Evolutionary conservation across 176 grass and related monocot species (phyloP).

Genomic region (Carex kokanica): DNA sequence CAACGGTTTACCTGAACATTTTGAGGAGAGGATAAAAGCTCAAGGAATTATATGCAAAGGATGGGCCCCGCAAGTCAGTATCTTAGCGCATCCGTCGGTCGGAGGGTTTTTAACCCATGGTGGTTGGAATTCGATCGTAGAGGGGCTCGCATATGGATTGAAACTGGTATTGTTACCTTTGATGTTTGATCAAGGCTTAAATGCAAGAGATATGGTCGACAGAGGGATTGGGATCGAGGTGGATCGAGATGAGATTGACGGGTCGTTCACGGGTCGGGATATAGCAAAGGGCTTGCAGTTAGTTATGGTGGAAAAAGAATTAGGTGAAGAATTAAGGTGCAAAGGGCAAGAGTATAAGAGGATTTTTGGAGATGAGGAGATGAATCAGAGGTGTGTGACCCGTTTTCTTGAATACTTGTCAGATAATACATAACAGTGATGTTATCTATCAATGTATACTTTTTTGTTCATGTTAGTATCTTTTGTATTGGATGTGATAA

Average conservation of each 20-base stretch:
- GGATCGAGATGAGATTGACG: conserved; percentile 38
- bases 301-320: conserved; percentile 41
- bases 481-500: too few relatives aligned
- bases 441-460: background rate
- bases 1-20: conserved; percentile 33
- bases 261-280: conserved; percentile 37
- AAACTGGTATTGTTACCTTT: conserved; percentile 48
- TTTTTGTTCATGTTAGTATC: background rate
- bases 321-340: conserved; percentile 19
- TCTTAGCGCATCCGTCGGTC: conserved; percentile 43
- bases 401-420: conserved; percentile 35
- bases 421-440: conserved; percentile 16
- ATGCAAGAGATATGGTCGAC: conserved; percentile 41
- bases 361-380: conserved; percentile 45
- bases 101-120: conserved; percentile 57
- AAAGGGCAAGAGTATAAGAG: conserved; percentile 35
- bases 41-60: conserved; percentile 33
- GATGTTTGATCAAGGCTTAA: conserved; percentile 61
- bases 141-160: conserved; percentile 44
- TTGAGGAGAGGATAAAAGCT: conserved; percentile 21
- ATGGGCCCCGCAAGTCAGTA: conserved; percentile 48
- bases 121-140: conserved; percentile 50
- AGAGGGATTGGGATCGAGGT: conserved; percentile 47
- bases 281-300: conserved; percentile 42
- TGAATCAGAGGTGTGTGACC: conserved; percentile 36